Evolutionary conservation across 2,329 filamentous ascomycete genomes (phyloP), one percentile per base, ranked within the genome.

Genomic region (Sporothrix protearum): DNA sequence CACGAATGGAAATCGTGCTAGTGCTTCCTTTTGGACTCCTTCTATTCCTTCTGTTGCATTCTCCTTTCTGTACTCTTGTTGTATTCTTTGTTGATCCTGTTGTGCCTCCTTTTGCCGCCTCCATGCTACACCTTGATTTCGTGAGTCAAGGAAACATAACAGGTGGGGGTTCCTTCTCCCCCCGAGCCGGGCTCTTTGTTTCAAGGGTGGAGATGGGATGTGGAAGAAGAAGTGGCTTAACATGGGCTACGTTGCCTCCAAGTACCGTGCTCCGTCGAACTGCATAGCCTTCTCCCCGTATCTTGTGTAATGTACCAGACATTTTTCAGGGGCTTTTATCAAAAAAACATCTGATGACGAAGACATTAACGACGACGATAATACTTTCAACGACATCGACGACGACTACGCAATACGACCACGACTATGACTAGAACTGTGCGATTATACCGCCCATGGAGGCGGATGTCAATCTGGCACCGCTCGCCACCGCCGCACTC

Each of bases 91-190:
- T 25, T 12, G 12, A 4, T 53, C 7, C 49, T 22, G 49, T 22
- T 12, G 22, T 22, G 19, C n/a, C 30, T 28, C 16, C 8, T 2
- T 19, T 36, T 6, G 28, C 6, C 25, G 12, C 45, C 45, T 28
- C 42, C 28, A 30, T 36, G 5, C 30, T 67, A 16, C 9, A 6
- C 45, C 42, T 36, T 67, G 45, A 19, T 33, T 47, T 45, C 25
- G 39, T 51, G 63, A 49, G 14, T 67, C 63, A 67, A 7, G 63
- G 42, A 67, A 49, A 67, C 16, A 25, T 25, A n/a, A 25, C n/a
- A 10, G 12, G 45, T n/a, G n/a, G 59, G 28, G 4, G 0, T 25
- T 42, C 36, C 7, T 12, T 4, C 19, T 4, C 19, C 33, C 16
- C 36, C 14, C 57, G 8, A 10, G 22, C 59, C 28, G n/a, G 10